Base-by-base conservation (phyloP, 2,329 filamentous ascomycete species). In the Pseudopithomyces chartarum region DNA sequence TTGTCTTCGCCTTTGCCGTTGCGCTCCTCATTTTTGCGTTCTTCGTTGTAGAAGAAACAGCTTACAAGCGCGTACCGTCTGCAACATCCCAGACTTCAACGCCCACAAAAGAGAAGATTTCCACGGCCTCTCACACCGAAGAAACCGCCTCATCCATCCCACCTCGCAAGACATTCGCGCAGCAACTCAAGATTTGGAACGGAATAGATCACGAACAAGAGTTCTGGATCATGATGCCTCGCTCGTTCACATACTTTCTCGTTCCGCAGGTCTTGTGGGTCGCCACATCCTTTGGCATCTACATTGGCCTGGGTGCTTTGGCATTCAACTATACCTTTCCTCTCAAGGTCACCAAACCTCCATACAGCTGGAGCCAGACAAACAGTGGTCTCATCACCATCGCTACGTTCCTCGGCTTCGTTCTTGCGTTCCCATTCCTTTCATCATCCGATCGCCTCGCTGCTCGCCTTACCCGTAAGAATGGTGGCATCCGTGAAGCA, bases 41-140 rank as follows among this genome's bases (percentile, higher is more conserved):
- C 64, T 73, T 87, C 54, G 68, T 87, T 63, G 83, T 86, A 58
- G 85, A 87, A 60, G 85, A 88, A 66, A 85, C 84, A 6, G 80
- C 81, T 13, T 87, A 87, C 60, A 73, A 72, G 51, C 50, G 59
- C 15, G 42, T 49, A 15, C 50, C 38, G 12, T 19, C 33, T 3
- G 44, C 36, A 22, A 56, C 58, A 2, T 6, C 50, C n/a, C 47
- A 56, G 2, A 17, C 47, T 2, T 55, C 58, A 6, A 51, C 45
- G 12, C 23, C 29, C 13, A 36, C 51, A 52, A 50, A 54, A 15
- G 63, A 58, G 40, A 67, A 60, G 48, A 40, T 23, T 19, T 33
- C 44, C 15, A 62, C 68, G 26, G 56, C 65, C 7, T 62, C 67
- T 5, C 60, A 67, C 23, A 60, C 67, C 15, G 71, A 38, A 40